Base-by-base conservation (phyloP, 306 rosid species). In the Pterocarpus macrocarpus region DNA sequence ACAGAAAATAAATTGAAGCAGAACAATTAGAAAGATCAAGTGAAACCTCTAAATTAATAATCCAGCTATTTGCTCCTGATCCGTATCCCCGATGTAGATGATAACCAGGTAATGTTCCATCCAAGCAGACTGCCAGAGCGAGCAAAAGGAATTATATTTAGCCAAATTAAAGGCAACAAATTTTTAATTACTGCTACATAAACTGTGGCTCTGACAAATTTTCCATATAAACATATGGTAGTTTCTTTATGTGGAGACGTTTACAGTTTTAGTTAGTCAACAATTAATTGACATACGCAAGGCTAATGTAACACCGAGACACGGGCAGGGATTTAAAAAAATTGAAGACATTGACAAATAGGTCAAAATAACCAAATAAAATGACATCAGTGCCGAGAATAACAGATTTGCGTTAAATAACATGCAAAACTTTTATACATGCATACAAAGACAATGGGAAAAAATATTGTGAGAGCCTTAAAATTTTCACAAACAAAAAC, bases 61-160 rank as follows among this genome's bases (percentile, higher is more conserved):
- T 91, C 99, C 99, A 95, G 73, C 88, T 91, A 67, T 90, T 86
- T 64, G 94, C 82, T 82, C 99, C 98, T 15, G 97, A 91, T 55
- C 99, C 99, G 68, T 74, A 86, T 78, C 99, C 99, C 17, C 88
- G 88, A 82, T 95, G 91, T 82, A 86, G 78, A 85, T 95, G 98
- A 83, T 92, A 95, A 38, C 93, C 99, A 0, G 98, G 99, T 86
- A 93, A 85, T 30, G 98, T 89, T 80, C 99, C 99, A 87, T 95
- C 99, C 91, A 88, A 84, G 87, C 99, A 95, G 8, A 95, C 98
- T 95, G 90, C 71, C 65, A 87, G 43, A 58, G 56, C 10, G 15
- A 77, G 28, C 28, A 13, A 53, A 56, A 64, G 11, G 4, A 57
- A 30, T n/a, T n/a, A 30, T 44, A 80, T 33, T 63, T 73, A 44